Base-by-base conservation (phyloP, 177 flowering plant species). In the Vitis hybrid region DNA sequence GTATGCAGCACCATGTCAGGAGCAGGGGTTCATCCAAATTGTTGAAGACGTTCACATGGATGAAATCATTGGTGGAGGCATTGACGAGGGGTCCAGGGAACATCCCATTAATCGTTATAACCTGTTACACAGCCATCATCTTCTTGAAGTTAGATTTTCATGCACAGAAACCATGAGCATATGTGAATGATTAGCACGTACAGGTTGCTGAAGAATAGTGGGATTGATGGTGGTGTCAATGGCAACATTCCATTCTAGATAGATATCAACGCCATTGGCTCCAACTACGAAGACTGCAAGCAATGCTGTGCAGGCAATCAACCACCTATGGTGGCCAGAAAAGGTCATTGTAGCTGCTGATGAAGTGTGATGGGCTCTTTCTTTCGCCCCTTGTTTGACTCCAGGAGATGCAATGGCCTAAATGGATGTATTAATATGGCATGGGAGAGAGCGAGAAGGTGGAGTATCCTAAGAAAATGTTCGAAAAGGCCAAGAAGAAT, bases 71-170 rank as follows among this genome's bases (percentile, higher is more conserved):
- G 50, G 91, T 87, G 12, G 91, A 84, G 11, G 86, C 75, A 54
- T 88, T 91, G 77, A 91, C 80, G 4, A 87, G 74, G 0, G 94
- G 94, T 62, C 93, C 97, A 0, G 91, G 94, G 59, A 90, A 88
- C 87, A 72, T 61, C 6, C 86, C 91, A 68, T 91, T 90, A 62
- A 91, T 88, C 39, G 83, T 79, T 15, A 91, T 91, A 14, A 89
- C 89, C 92, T 91, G 79, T 60, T 30, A 54, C 68, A 23, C 15
- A 8, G 15, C 4, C 15, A 62, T 12, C 19, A n/a, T 26, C 6
- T 11, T 19, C 19, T 32, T 51, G 51, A 11, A 34, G 55, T 12
- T 9, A 14, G 0, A 13, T 18, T 26, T 23, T 4, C 15, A 32
- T 66, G 2, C 21, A 55, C 12, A 11, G 11, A 23, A 56, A 49